Base-by-base conservation (phyloP, 192 early-diverging fungal species). In the Umbelopsis ramanniana region DNA sequence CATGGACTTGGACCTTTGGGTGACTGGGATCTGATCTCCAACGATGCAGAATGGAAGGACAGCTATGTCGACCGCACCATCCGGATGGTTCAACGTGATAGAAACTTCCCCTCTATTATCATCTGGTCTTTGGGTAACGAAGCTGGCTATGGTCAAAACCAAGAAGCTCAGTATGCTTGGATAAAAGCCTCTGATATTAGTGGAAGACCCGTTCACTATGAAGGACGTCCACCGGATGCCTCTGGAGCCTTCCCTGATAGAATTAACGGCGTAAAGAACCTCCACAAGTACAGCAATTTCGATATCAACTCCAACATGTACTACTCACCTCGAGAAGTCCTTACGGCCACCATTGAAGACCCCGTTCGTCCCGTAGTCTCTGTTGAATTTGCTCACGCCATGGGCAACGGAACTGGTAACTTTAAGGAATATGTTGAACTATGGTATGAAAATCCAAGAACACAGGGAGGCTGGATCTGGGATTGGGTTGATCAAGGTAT, bases 401-500 rank as follows among this genome's bases (percentile, higher is more conserved):
- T 70, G 69, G 69, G 69, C 21, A 70, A 70, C 15, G 53, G 69
- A 37, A 50, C 50, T 11, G 69, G 69, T n/a, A 70, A 70, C 19
- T 52, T 70, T 23, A 26, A 40, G 9, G 69, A 70, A 0, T 70
- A 70, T 50, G 48, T 52, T 21, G 53, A 70, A 40, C 14, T 22
- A 5, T 40, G 48, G 35, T 70, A 70, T 53, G 52, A 53, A 26
- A 54, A 70, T 26, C 50, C 69, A 35, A 48, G 69, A 33, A 43
- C 29, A 10, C 69, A 70, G 29, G 69, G 69, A 15, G 69, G 46
- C 12, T 70, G 48, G 37, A 70, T 70, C 5, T 70, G 69, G 69
- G 69, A 70, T 17, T 70, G 69, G 69, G 69, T 50, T 43, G 69
- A 70, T 37, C 69, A 70, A 40, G 69, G 69, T 52, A 54, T 70